Base-by-base conservation (phyloP, 352 stramenopile genomes). In the Phytophthora citrophthora region DNA sequence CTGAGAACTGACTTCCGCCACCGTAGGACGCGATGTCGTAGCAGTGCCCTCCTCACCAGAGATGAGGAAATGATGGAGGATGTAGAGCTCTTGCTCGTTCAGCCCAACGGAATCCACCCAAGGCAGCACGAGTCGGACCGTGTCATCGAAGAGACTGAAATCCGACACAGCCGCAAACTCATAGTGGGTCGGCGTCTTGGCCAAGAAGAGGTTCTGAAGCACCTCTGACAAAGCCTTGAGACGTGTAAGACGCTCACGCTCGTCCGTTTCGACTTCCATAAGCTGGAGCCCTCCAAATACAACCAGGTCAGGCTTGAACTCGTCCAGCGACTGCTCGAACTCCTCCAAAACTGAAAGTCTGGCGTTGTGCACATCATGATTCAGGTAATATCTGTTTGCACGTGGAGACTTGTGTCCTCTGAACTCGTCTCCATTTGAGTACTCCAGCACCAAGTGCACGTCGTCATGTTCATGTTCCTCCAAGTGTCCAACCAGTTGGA, bases 321-420 rank as follows among this genome's bases (percentile, higher is more conserved):
- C 53, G 5, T 86, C 74, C 10, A 94, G 51, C 5, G 77, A 74
- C 7, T 74, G 27, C 55, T 89, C 84, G 61, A 94, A 94, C 50
- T 89, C 81, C 53, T 94, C 86, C 8, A 94, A 55, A 27, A 93
- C 86, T 12, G 86, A 93, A 39, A 94, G 54, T 6, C 76, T 79
- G 11, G 86, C 84, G 50, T 94, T 94, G 70, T 94, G 85, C 29
- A 93, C 88, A 55, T 94, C 86, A 64, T 94, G 86, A 68, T 94
- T 94, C 15, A 94, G 73, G 51, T 94, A 94, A 56, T 94, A 94
- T 10, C 86, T 70, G 61, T 94, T 94, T 36, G 86, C 86, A 34
- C 86, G 84, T 12, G 84, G 84, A 5, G 86, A 90, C 27, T 58
- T 67, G 54, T 91, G 71, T 48, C 75, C 77, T 36, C 79, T 72